Evolutionary conservation across 1,284 basidiomycete species (phyloP).

Genomic region (Pseudomicrostroma phylloplanum): DNA sequence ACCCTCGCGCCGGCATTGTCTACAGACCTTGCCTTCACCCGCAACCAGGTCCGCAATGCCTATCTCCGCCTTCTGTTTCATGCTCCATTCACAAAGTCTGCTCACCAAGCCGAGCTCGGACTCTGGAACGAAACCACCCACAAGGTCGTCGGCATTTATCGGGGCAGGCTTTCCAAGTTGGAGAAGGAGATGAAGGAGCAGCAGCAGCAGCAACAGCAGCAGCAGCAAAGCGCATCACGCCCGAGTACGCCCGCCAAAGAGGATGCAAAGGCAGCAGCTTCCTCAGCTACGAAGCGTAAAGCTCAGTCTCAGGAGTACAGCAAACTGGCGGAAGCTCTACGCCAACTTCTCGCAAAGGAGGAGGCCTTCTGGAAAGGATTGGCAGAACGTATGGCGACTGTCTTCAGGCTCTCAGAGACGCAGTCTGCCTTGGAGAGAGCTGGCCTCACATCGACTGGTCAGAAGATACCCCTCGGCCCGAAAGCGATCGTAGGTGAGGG

Average conservation of each 20-base stretch:
- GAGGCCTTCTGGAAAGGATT: slow-evolving; percentile 40
- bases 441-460: slow-evolving; percentile 4
- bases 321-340: slow-evolving; percentile 19
- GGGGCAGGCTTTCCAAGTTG: slow-evolving; percentile 26
- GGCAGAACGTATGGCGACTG: slow-evolving; percentile 30
- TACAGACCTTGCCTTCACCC: slow-evolving; percentile 7
- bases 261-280: slow-evolving; percentile 8
- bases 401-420: slow-evolving; percentile 38
- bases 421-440: slow-evolving; percentile 19
- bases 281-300: slow-evolving; percentile 12
- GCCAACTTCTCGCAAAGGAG: slow-evolving; percentile 37
- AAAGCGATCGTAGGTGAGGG: slow-evolving; percentile 4
- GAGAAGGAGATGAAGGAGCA: slow-evolving; percentile 21
- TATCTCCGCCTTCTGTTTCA: slow-evolving; percentile 44
- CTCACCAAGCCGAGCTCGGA: slow-evolving; percentile 30
- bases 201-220: slow-evolving; percentile 6
- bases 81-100: slow-evolving; percentile 34
- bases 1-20: not conserved
- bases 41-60: slow-evolving; percentile 30
- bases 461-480: slow-evolving; percentile 27
- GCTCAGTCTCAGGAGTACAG: slow-evolving; percentile 7
- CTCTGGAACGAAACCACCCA: slow-evolving; percentile 48
- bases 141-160: slow-evolving; percentile 32
- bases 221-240: not conserved
- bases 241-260: not conserved